phyloP scores from a whole-genome alignment of 805 yeast genomes.

The Teunomyces tritomae region DNA sequence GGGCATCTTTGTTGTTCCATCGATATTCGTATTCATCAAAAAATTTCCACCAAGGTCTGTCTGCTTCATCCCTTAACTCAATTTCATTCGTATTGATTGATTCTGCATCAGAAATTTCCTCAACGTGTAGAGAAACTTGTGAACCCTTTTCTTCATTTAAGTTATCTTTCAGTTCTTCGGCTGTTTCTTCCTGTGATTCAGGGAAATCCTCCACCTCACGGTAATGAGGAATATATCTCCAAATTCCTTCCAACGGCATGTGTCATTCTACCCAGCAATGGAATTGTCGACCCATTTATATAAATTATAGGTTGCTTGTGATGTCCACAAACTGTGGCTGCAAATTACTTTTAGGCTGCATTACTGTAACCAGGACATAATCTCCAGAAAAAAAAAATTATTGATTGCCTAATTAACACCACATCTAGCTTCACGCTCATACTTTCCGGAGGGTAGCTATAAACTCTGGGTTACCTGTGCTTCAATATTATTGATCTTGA shows the following conservation, averaged over 20 bases:
- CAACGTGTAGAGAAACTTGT: not conserved
- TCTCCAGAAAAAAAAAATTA: not conserved
- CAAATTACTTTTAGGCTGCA: not conserved
- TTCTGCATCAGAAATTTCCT: not conserved
- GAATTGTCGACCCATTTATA: too few relatives aligned
- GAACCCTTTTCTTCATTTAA: not conserved
- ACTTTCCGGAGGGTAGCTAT: too few relatives aligned
- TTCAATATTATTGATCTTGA: too few relatives aligned
- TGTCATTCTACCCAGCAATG: not conserved
- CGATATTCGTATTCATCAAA: slow-evolving; percentile 38
- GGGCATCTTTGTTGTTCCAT: slow-evolving; percentile 4
- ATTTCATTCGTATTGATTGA: not conserved
- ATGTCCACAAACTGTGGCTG: not conserved
- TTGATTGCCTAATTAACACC: not conserved
- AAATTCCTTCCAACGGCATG: not conserved
- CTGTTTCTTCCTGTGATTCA: not conserved
- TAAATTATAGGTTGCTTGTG: too few relatives aligned
- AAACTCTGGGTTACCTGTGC: too few relatives aligned
- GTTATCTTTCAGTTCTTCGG: not conserved
- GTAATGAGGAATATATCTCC: slow-evolving; percentile 1
- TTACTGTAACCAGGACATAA: not conserved
- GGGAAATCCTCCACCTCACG: slow-evolving; percentile 3
- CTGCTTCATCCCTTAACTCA: slow-evolving; percentile 52
- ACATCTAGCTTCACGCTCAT: not conserved
- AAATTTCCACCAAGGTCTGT: slow-evolving; percentile 48